Conservation (phyloP, 441 rosid species). For the Croton setiger region DNA sequence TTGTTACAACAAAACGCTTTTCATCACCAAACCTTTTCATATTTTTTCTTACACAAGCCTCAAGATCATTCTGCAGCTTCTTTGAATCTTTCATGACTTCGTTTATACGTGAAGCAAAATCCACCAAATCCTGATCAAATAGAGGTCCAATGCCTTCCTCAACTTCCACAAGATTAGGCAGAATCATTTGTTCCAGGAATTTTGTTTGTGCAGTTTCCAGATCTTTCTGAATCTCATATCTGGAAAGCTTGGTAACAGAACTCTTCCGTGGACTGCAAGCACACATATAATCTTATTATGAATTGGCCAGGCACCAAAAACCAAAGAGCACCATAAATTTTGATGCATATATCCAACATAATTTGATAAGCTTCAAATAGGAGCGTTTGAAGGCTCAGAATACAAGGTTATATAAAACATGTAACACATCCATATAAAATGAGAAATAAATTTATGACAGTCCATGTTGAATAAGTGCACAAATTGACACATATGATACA, state of each 20-base stretch:
- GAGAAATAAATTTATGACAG: not conserved
- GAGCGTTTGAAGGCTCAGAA: not conserved
- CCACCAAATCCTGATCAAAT: conserved; percentile 54
- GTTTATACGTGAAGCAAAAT: conserved; percentile 61
- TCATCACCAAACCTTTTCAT: conserved; percentile 78
- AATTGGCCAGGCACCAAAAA: not conserved
- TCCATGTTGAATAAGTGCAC: not conserved
- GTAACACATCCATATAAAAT: not conserved
- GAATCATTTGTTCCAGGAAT: conserved; percentile 68
- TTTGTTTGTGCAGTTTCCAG: conserved; percentile 68
- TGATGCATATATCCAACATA: not conserved
- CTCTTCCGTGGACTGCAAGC: conserved; percentile 47
- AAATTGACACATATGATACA: not conserved
- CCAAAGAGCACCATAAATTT: not conserved
- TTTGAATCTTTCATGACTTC: conserved; percentile 69
- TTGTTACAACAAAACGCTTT: conserved; percentile 57
- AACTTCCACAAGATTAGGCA: conserved; percentile 68
- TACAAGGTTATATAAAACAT: not conserved
- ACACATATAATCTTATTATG: conserved; percentile 9
- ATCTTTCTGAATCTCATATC: conserved; percentile 62
- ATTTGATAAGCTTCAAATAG: not conserved
- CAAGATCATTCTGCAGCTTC: conserved; percentile 66
- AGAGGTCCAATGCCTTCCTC: conserved; percentile 71
- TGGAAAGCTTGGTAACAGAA: conserved; percentile 55
- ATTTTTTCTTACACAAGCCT: conserved; percentile 56